Conservation (phyloP, 352 stramenopile genomes). For the Phytophthora idaei region DNA sequence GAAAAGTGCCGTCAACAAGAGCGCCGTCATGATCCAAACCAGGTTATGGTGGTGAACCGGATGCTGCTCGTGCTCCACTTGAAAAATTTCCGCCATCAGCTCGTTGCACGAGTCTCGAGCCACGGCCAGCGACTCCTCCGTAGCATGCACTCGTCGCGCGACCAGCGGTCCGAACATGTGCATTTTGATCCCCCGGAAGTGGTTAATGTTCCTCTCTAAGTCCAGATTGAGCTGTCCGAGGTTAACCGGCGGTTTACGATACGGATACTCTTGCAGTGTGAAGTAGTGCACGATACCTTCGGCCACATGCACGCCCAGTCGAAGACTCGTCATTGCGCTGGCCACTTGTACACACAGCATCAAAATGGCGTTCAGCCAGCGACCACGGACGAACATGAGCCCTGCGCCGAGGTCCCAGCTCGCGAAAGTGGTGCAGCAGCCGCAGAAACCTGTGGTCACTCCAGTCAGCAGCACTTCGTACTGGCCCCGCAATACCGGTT, state of each 20-base stretch:
- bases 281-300: constrained; percentile 54
- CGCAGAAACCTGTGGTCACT: constrained; percentile 73
- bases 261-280: constrained; percentile 47
- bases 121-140: constrained; percentile 46
- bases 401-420: constrained; percentile 60
- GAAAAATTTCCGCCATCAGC: constrained; percentile 46
- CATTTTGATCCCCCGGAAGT: constrained; percentile 51
- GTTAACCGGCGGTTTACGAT: constrained; percentile 53
- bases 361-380: constrained; percentile 55
- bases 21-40: constrained; percentile 29
- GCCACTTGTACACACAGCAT: constrained; percentile 56
- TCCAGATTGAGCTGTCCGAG: constrained; percentile 57
- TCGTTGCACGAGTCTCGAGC: constrained; percentile 51
- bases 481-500: constrained; percentile 49
- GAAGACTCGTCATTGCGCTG: constrained; percentile 49
- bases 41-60: constrained; percentile 38
- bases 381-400: constrained; percentile 54
- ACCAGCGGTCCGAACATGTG: constrained; percentile 54
- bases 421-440: constrained; percentile 70
- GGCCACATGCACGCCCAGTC: constrained; percentile 46
- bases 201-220: constrained; percentile 52
- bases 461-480: constrained; percentile 57
- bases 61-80: constrained; percentile 58
- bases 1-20: constrained; percentile 41
- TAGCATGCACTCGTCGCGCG: constrained; percentile 44